Evolutionary conservation across 371 early-diverging fungal species (phyloP).

Genomic region (Sporodiniella umbellata): DNA sequence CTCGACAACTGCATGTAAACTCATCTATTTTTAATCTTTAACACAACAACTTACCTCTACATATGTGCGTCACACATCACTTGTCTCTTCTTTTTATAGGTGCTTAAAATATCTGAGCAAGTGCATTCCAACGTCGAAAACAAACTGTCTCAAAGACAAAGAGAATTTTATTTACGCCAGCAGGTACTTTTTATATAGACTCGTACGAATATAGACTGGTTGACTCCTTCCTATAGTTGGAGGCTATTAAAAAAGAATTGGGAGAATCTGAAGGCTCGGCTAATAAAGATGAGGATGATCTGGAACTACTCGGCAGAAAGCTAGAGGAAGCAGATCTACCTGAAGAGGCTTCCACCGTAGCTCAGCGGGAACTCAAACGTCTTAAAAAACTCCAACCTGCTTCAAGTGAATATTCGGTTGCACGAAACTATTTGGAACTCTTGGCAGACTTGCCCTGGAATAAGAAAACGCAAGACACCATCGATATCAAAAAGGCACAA

Average conservation of each 20-base stretch:
- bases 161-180: conserved; percentile 82
- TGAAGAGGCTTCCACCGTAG: conserved; percentile 61
- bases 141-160: conserved; percentile 74
- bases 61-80: too few species aligned
- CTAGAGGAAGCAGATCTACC: conserved; percentile 66
- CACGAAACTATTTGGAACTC: conserved; percentile 76
- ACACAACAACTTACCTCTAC: not conserved
- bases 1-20: conserved; percentile 71
- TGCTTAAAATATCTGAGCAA: conserved; percentile 36
- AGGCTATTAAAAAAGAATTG: conserved; percentile 80
- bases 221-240: conserved; percentile 24
- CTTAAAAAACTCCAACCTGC: conserved; percentile 71
- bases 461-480: conserved; percentile 52
- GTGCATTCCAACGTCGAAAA: conserved; percentile 78
- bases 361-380: conserved; percentile 70
- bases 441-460: conserved; percentile 81
- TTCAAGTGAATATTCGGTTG: conserved; percentile 79
- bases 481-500: conserved; percentile 69
- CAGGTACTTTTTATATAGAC: conserved; percentile 48
- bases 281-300: conserved; percentile 60
- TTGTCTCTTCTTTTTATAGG: not conserved
- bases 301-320: conserved; percentile 55
- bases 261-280: conserved; percentile 53
- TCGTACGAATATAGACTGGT: not conserved
- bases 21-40: not conserved